phyloP scores from a whole-genome alignment of 2,329 filamentous ascomycete genomes.

The Aspergillus awamori region DNA sequence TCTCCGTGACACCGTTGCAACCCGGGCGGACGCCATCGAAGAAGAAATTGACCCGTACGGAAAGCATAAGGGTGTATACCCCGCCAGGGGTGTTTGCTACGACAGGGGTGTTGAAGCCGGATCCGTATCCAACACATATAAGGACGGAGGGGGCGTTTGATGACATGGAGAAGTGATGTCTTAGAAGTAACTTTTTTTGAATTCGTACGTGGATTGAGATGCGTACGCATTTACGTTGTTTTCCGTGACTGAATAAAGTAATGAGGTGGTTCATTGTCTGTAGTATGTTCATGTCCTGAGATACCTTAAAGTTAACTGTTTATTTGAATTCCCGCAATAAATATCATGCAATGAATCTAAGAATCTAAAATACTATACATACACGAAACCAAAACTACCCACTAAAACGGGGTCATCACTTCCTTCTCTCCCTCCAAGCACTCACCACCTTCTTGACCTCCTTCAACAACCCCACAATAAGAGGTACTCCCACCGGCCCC shows the following conservation, averaged over 20 bases:
- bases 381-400: not conserved
- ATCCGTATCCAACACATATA: conserved; percentile 28
- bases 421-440: conserved; percentile 33
- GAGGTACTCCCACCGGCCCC: conserved; percentile 85
- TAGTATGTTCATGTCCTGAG: not conserved
- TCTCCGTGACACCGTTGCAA: conserved; percentile 13
- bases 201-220: not conserved
- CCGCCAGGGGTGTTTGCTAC: conserved; percentile 40
- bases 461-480: conserved; percentile 80
- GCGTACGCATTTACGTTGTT: too few relatives aligned
- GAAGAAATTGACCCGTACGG: conserved; percentile 37
- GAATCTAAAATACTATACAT: not conserved
- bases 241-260: too few relatives aligned
- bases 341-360: not conserved
- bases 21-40: conserved; percentile 23
- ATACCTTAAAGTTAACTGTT: too few relatives aligned
- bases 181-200: not conserved
- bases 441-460: conserved; percentile 66
- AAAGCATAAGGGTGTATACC: conserved; percentile 52
- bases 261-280: not conserved
- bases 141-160: conserved; percentile 34
- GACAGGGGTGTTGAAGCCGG: conserved; percentile 30
- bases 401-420: not conserved
- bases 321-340: not conserved
- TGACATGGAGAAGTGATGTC: not conserved